These are phyloP conservation scores for Pichia sp. DNA, from an alignment of 1,139 yeast species.

Conservation along the genomic window DNA sequence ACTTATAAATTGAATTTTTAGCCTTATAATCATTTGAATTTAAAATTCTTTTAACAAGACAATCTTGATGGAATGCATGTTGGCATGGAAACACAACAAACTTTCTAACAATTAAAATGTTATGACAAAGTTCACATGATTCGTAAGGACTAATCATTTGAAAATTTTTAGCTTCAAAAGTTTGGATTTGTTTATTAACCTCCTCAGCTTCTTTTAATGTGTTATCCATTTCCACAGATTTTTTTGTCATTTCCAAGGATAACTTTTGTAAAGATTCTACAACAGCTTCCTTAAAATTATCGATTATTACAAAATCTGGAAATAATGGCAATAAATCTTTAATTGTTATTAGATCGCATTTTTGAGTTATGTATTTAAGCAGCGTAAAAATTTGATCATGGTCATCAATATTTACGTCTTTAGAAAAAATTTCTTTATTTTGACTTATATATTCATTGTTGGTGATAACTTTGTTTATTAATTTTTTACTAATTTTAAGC, in stretches of 20 bases:
- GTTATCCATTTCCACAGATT: conserved; percentile 72
- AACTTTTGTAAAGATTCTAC: conserved; percentile 71
- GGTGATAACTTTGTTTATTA: conserved; percentile 37
- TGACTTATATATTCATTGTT: conserved; percentile 24
- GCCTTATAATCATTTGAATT: conserved; percentile 63
- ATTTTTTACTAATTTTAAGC: conserved; percentile 59
- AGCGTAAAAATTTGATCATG: conserved; percentile 22
- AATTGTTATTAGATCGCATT: conserved; percentile 55
- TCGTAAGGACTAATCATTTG: conserved; percentile 75
- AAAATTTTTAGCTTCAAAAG: conserved; percentile 42
- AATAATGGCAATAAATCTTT: conserved; percentile 80
- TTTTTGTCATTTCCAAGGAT: conserved; percentile 54
- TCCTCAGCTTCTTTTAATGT: conserved; percentile 59
- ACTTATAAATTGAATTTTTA: conserved; percentile 52
- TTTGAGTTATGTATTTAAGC: conserved; percentile 40
- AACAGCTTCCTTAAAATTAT: conserved; percentile 77
- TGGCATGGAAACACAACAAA: conserved; percentile 85
- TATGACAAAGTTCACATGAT: conserved; percentile 66
- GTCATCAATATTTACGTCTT: not conserved
- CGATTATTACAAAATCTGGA: conserved; percentile 77
- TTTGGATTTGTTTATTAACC: conserved; percentile 52
- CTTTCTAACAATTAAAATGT: conserved; percentile 62
- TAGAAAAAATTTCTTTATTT: conserved; percentile 17
- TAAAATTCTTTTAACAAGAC: conserved; percentile 57
- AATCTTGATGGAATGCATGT: conserved; percentile 87